phyloP scores from a whole-genome alignment of 345 rosid genomes.

The Eucalyptus pauciflora region DNA sequence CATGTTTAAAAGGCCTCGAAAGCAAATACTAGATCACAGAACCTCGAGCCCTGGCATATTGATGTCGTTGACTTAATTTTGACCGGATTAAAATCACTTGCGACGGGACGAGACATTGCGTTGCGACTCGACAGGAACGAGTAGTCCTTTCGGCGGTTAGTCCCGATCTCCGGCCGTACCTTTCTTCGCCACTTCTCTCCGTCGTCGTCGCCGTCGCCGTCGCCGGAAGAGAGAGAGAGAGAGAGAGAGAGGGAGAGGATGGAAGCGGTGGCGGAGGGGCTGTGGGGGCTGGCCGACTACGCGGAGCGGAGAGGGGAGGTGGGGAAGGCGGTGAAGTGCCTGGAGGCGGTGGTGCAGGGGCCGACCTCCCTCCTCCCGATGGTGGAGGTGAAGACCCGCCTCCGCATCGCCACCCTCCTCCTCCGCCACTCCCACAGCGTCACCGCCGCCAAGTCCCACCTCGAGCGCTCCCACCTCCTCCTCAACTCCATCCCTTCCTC shows the following conservation, averaged over 20 bases:
- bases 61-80: background rate
- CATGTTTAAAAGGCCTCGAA: background rate
- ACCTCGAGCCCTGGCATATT: background rate
- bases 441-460: slow-evolving; percentile 77
- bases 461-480: slow-evolving; percentile 72
- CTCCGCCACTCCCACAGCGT: slow-evolving; percentile 80
- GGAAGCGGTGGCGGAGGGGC: slow-evolving; percentile 85
- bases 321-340: slow-evolving; percentile 68
- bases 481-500: slow-evolving; percentile 80
- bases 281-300: slow-evolving; percentile 88
- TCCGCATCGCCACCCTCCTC: slow-evolving; percentile 74
- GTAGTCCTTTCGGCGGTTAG: background rate
- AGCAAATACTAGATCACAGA: background rate
- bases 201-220: background rate
- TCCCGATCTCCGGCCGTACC: background rate
- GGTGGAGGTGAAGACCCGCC: slow-evolving; percentile 77
- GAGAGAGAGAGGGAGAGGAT: slow-evolving; percentile 7
- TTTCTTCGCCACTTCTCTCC: background rate
- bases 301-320: slow-evolving; percentile 64
- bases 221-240: background rate
- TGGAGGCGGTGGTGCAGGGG: slow-evolving; percentile 85
- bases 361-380: slow-evolving; percentile 67
- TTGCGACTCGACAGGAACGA: background rate
- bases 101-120: background rate
- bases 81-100: background rate